These are phyloP conservation scores for Neostapfia colusana DNA, from an alignment of 176 grass and related monocot species.

Conservation along the genomic window DNA sequence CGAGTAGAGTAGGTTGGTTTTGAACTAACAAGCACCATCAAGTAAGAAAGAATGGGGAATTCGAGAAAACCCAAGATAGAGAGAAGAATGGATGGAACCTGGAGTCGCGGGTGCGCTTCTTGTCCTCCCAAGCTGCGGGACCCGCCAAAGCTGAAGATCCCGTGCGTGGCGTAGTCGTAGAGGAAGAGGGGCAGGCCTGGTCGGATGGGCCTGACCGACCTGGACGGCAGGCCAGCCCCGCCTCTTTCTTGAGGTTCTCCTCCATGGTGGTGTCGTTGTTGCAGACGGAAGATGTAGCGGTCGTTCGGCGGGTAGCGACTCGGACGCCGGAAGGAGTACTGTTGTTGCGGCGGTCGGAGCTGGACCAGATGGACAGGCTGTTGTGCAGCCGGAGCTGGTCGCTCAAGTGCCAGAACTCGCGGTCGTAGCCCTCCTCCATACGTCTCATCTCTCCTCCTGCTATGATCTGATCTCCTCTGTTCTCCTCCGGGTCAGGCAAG, in stretches of 20 bases:
- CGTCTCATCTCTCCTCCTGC: background rate
- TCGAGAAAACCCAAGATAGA: no score
- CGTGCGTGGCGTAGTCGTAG: constrained; percentile 98
- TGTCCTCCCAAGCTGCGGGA: constrained; percentile 99
- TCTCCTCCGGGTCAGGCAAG: background rate
- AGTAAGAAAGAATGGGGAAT: no score
- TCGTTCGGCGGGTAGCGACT: constrained; percentile 87
- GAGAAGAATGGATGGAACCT: no score
- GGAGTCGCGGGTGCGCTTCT: constrained; percentile 94
- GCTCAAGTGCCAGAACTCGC: constrained; percentile 94
- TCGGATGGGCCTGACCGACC: constrained; percentile 87
- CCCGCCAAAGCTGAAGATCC: constrained; percentile 98
- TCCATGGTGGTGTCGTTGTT: constrained; percentile 99
- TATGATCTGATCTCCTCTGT: background rate
- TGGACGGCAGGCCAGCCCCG: constrained; percentile 89
- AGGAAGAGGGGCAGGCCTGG: constrained; percentile 96
- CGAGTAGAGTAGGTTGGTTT: no score
- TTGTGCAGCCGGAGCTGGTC: constrained; percentile 89
- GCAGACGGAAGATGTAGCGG: constrained; percentile 96
- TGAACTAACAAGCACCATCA: no score
- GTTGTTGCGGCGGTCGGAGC: constrained; percentile 36
- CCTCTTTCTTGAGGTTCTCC: constrained; percentile 84
- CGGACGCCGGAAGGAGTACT: constrained; percentile 72
- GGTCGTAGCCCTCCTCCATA: constrained; percentile 49
- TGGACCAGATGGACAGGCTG: constrained; percentile 83